Base-by-base conservation (phyloP, 805 yeast species). In the Metschnikowia hibisci region DNA sequence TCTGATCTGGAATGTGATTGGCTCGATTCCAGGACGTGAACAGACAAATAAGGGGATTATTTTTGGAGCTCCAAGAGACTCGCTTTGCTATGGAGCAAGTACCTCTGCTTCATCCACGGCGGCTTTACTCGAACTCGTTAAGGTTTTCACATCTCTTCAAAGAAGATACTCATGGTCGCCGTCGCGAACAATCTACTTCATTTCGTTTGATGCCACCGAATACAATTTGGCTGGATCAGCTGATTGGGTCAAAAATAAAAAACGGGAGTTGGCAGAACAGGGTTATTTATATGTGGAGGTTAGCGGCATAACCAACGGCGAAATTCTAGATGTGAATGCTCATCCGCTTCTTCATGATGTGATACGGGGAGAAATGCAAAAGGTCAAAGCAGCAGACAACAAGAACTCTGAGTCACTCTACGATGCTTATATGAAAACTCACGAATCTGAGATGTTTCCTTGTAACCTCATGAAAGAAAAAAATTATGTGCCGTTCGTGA, bases 151-250 rank as follows among this genome's bases (percentile, higher is more conserved):
- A 15, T 71, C 78, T 22, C 66, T 89, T 61, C 81, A 77, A 45
- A 71, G 78, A 41, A 70, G 80, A 29, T 75, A 74, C 53, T 79
- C 81, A 46, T 90, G 97, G 97, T 68, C 71, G 35, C 97, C 98
- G 0, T 62, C 88, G 31, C 76, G 98, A 60, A 74, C 90, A 3
- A 81, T 90, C 11, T 82, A 83, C 56, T 89, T 90, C 64, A 79
- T 80, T 0, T 86, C 96, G 0, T 88, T 85, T 68, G 95, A 90
- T 54, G 96, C 86, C 1, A 68, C 84, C 0, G 80, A 82, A 47
- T 88, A 84, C 55, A 89, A 89, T 58, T 66, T 74, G 51, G 96
- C 93, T 0, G 98, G 98, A 0, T 73, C 87, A n/a, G 74, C 89
- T 0, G 91, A 84, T 55, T 81, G 90, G 75, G 71, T 82, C 6